Conservation (phyloP, 148 eudicot species). For the Drosera capensis region DNA sequence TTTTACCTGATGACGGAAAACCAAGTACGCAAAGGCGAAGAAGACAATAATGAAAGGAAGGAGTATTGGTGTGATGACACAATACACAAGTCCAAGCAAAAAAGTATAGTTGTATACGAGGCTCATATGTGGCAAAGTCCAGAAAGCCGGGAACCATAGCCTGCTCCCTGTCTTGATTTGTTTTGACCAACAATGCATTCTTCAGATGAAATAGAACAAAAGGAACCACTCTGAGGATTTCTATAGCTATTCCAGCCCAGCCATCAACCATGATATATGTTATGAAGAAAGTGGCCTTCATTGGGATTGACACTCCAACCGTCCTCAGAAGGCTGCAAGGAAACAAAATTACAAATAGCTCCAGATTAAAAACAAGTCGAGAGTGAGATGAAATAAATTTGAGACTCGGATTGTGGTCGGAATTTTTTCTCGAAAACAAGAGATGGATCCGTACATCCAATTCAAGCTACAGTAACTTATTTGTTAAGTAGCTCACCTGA, state of each 20-base stretch:
- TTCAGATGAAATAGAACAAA: constrained; percentile 36
- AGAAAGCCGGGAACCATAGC: constrained; percentile 59
- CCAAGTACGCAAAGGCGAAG: constrained; percentile 43
- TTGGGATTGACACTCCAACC: constrained; percentile 50
- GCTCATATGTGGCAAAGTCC: constrained; percentile 34
- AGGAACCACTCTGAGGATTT: constrained; percentile 40
- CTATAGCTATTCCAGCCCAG: constrained; percentile 60
- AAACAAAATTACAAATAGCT: background rate
- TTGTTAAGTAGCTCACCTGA: too few relatives aligned
- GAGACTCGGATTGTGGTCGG: background rate
- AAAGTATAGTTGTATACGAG: constrained; percentile 60
- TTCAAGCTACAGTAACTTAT: too few relatives aligned
- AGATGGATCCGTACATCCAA: too few relatives aligned
- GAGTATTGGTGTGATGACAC: constrained; percentile 35
- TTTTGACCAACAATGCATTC: constrained; percentile 46
- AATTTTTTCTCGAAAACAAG: too few relatives aligned
- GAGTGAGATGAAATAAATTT: background rate
- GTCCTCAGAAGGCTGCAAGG: constrained; percentile 41
- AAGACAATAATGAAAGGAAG: constrained; percentile 59
- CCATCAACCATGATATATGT: constrained; percentile 61
- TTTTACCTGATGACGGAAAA: constrained; percentile 62
- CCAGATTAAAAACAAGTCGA: background rate
- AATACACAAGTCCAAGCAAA: constrained; percentile 44
- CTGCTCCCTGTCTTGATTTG: constrained; percentile 43
- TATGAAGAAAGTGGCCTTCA: constrained; percentile 63